Base-by-base conservation (phyloP, 2,329 filamentous ascomycete species). In the Apiospora hydei region DNA sequence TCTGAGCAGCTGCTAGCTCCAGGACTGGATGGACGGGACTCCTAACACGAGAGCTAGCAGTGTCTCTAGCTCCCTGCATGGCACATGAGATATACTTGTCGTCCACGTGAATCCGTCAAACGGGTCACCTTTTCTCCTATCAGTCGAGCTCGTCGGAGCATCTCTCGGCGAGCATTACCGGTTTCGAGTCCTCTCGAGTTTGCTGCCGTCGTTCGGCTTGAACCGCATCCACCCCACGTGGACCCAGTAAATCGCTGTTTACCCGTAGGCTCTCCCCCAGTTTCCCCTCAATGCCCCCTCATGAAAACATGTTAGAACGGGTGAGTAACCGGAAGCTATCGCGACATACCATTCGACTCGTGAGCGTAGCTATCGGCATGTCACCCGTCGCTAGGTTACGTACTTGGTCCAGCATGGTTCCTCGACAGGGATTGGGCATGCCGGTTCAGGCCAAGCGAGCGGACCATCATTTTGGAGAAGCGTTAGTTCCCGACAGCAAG, bases 401-500 rank as follows among this genome's bases (percentile, higher is more conserved):
- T 38, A 5, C 34, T 38, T 38, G 34, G 34, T 30, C 14, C 44
- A 46, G 44, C 16, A 16, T 38, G 53, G 14, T 61, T 38, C 16
- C 11, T 21, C 7, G 8, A 34, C 51, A 61, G 30, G 53, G 53
- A 21, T 38, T n/a, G 18, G 4, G 8, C 18, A 64, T 4, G 18
- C 34, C 21, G 57, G 34, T 64, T 64, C 57, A n/a, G 57, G 57
- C 21, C 34, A 64, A 41, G 34, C 18, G 30, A 61, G 3, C 4
- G 16, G 30, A 18, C 13, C 57, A 18, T 51, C 49, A 51, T 51
- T 64, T 61, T 38, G 53, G 53, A 21, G 53, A 61, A 61, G 30
- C 53, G 53, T 38, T 61, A 61, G 53, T 61, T 61, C 53, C 53
- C 53, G 53, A 61, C 30, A 21, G 26, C 53, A 61, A 61, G 30